Percentiles rank a stretch among this genome's conserved stretches.
Evolutionary conservation across 495 filamentous ascomycete genomes (phyloP).

Genomic region (Penicillium salamii): DNA sequence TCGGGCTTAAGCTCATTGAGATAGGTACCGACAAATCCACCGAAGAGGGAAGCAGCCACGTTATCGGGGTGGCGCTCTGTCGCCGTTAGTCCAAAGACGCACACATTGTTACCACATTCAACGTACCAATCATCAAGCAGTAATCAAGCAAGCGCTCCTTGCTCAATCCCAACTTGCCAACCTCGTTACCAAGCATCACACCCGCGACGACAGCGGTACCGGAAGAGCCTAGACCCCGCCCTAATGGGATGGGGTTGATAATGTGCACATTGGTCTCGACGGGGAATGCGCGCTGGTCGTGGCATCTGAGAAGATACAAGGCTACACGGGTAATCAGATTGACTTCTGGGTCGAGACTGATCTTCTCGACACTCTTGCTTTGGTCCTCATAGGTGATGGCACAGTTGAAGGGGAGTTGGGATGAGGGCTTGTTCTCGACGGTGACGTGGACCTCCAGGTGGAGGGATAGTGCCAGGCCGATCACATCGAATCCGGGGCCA

Average conservation of each 20-base stretch:
- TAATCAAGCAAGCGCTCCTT: constrained; percentile 88
- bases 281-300: constrained; percentile 79
- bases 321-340: constrained; percentile 92
- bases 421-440: constrained; percentile 53
- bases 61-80: constrained; percentile 94
- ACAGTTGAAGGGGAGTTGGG: constrained; percentile 73
- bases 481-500: constrained; percentile 94
- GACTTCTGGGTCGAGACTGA: constrained; percentile 70
- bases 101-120: not conserved
- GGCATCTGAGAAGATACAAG: constrained; percentile 88
- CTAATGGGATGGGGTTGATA: constrained; percentile 87
- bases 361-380: constrained; percentile 67
- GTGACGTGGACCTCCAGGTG: constrained; percentile 82
- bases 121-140: constrained; percentile 83
- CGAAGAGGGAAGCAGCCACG: constrained; percentile 89
- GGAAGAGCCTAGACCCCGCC: constrained; percentile 85
- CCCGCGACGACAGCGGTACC: constrained; percentile 94
- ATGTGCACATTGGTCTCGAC: constrained; percentile 86
- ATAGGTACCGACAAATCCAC: constrained; percentile 96
- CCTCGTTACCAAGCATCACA: constrained; percentile 85
- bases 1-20: constrained; percentile 83
- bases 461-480: constrained; percentile 88
- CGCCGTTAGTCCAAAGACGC: constrained; percentile 6
- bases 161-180: constrained; percentile 73
- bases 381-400: constrained; percentile 83